Percentiles rank a stretch among this genome's conserved stretches.
Evolutionary conservation across 331 rosid genomes (phyloP).

Genomic region (Arachis monticola): DNA sequence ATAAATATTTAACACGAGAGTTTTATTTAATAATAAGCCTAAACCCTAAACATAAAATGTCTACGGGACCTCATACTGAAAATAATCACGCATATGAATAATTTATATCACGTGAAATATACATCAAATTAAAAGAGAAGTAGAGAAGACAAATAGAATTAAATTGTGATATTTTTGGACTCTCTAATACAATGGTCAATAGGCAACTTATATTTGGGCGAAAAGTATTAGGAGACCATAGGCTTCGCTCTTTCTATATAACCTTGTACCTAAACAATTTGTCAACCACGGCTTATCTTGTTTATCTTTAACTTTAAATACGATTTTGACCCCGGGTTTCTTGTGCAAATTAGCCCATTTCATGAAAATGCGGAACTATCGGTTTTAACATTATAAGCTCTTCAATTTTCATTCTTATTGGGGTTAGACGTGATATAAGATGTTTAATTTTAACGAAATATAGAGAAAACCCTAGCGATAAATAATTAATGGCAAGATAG

Average conservation of each 20-base stretch:
- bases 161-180: too few species aligned
- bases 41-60: not conserved
- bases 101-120: not conserved
- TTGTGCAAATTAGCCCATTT: not conserved
- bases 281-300: not conserved
- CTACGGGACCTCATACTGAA: not conserved
- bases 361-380: not conserved
- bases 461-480: not conserved
- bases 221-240: not conserved
- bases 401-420: not conserved
- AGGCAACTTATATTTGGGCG: not conserved
- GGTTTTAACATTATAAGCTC: not conserved
- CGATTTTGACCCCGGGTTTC: not conserved
- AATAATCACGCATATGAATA: not conserved
- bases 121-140: not conserved
- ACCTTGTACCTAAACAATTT: constrained; percentile 1
- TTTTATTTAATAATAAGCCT: not conserved
- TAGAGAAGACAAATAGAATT: not conserved
- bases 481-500: not conserved
- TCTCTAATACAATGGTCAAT: not conserved
- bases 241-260: not conserved
- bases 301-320: not conserved
- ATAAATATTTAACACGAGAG: not conserved
- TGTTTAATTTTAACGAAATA: not conserved
- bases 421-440: not conserved